Evolutionary conservation across 2,329 filamentous ascomycete species (phyloP).

Genomic region (Sphaerulina populicola): DNA sequence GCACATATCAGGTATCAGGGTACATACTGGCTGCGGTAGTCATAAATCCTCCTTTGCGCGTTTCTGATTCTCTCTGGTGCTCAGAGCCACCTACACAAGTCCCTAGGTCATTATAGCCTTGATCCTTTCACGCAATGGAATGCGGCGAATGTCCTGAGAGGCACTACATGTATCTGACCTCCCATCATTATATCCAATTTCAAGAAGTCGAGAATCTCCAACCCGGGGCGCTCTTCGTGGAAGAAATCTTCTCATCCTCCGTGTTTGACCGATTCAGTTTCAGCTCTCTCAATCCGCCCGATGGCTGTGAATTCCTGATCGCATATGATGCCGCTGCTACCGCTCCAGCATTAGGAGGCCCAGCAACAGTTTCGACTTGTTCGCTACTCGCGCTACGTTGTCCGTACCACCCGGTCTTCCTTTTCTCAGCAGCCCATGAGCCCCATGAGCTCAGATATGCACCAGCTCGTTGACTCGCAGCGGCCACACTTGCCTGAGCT

Average conservation of each 20-base stretch:
- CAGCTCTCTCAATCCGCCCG: constrained; percentile 2
- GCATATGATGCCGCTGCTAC: constrained; percentile 8
- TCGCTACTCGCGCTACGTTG: constrained; percentile 2
- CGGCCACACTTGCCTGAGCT: constrained; percentile 48
- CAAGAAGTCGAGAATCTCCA: background rate
- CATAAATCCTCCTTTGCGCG: no score
- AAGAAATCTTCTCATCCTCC: constrained; percentile 1
- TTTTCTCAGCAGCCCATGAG: constrained; percentile 64
- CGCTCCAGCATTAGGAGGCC: background rate
- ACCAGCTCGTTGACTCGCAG: constrained; percentile 49
- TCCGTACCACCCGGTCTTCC: constrained; percentile 40
- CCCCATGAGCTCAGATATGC: constrained; percentile 58
- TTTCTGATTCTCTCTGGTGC: no score
- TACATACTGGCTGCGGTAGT: no score
- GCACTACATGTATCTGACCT: no score
- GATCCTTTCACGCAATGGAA: background rate
- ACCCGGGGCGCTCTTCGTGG: background rate
- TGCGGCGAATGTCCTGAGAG: no score
- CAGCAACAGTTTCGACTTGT: background rate
- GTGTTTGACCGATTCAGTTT: constrained; percentile 5
- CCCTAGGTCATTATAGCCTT: no score
- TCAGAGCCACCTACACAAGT: no score
- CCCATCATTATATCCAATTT: background rate
- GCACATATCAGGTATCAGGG: no score
- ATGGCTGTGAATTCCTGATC: constrained; percentile 6